These are phyloP conservation scores for Cercospora zeina DNA, from an alignment of 2,329 filamentous ascomycete species.

Conservation along the genomic window DNA sequence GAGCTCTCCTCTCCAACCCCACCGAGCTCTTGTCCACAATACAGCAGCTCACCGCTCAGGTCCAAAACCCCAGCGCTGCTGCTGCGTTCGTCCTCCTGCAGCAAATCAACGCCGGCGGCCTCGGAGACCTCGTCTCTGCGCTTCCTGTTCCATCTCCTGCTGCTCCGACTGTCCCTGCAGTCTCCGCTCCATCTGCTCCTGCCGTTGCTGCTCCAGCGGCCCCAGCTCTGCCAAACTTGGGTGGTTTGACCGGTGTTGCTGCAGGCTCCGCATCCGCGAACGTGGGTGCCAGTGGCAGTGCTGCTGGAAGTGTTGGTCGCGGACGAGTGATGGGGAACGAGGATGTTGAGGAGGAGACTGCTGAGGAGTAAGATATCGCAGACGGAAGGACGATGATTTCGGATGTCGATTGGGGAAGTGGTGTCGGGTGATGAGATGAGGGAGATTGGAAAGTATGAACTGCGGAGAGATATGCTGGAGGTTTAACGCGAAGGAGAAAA, in stretches of 20 bases:
- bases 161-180: background rate
- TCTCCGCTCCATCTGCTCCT: background rate
- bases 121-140: background rate
- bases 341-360: background rate
- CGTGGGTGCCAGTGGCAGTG: background rate
- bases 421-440: background rate
- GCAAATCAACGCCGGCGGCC: conserved; percentile 15
- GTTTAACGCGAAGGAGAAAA: no score
- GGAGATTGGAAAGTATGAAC: no score
- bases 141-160: background rate
- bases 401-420: no score
- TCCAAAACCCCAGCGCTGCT: conserved; percentile 10
- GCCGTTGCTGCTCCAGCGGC: background rate
- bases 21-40: conserved; percentile 14
- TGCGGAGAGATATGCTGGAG: no score
- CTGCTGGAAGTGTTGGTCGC: background rate
- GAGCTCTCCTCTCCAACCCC: conserved; percentile 20
- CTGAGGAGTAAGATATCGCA: background rate
- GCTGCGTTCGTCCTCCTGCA: conserved; percentile 18
- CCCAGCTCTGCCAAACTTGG: no score
- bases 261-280: background rate
- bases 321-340: background rate
- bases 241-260: no score
- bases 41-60: conserved; percentile 8
- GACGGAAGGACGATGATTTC: background rate